phyloP scores from a whole-genome alignment of 495 filamentous ascomycete genomes.

The Xylaria curta region DNA sequence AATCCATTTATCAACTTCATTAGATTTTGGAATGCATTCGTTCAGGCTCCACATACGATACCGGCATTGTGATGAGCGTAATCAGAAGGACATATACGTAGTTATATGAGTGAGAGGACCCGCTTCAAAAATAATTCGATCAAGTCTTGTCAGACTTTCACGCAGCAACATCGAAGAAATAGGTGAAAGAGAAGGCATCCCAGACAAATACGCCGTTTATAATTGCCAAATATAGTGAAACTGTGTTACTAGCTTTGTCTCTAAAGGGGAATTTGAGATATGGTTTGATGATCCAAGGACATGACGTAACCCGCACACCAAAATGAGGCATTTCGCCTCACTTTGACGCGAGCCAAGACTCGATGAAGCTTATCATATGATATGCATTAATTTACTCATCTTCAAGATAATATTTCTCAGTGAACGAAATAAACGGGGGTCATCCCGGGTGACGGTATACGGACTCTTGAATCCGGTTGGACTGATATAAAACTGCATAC shows the following conservation, averaged over 20 bases:
- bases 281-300: neutral
- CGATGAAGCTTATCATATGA: neutral
- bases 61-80: neutral
- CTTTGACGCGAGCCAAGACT: neutral
- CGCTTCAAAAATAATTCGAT: neutral
- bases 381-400: neutral
- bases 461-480: neutral
- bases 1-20: neutral
- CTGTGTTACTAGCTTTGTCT: too few species aligned
- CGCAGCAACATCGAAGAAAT: neutral
- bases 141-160: neutral
- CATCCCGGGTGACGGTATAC: neutral
- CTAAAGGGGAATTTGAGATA: neutral
- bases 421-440: neutral
- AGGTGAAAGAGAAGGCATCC: neutral
- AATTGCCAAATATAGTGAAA: neutral
- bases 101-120: too few species aligned
- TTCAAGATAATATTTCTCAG: neutral
- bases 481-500: neutral
- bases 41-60: neutral
- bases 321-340: neutral
- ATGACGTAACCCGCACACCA: neutral
- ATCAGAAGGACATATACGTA: too few species aligned
- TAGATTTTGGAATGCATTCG: neutral
- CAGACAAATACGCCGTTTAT: neutral